These are phyloP conservation scores for Rhizopogon vulgaris DNA, from an alignment of 768 basidiomycete species.

Conservation along the genomic window DNA sequence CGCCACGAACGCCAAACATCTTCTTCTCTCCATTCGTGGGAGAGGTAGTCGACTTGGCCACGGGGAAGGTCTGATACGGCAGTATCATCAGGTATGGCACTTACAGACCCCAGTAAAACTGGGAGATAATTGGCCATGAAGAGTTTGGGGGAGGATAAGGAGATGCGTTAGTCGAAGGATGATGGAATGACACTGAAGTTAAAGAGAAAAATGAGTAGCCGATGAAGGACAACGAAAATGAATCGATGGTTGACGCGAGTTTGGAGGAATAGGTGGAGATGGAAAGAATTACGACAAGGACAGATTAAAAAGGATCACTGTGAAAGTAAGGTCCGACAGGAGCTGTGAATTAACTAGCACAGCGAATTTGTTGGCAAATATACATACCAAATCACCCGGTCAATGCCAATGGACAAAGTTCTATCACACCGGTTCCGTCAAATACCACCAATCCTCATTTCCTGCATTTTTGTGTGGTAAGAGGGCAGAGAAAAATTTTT, in stretches of 20 bases:
- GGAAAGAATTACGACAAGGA: constrained; percentile 5
- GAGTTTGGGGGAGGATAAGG: not conserved
- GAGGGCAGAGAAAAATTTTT: not conserved
- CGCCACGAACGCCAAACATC: constrained; percentile 99
- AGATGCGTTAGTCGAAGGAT: not conserved
- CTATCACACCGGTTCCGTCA: not conserved
- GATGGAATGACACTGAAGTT: not conserved
- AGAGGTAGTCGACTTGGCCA: constrained; percentile 97
- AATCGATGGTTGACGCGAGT: not conserved
- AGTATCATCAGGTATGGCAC: constrained; percentile 65
- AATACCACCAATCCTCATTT: not conserved
- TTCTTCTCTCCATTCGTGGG: constrained; percentile 95
- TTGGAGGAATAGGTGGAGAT: constrained; percentile 1
- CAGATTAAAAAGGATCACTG: constrained; percentile 10
- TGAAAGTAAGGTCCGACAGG: constrained; percentile 6
- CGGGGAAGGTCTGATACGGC: constrained; percentile 78
- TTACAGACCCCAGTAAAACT: constrained; percentile 61
- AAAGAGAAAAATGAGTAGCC: not conserved
- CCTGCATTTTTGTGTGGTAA: not conserved
- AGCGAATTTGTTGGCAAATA: not conserved
- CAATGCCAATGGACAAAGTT: no score
- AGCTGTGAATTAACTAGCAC: not conserved
- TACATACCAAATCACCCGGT: no score
- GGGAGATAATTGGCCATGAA: constrained; percentile 65
- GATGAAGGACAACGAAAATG: not conserved